A percentile compares a stretch with the other conserved stretches of the same genome.
Conservation (phyloP, 352 stramenopile genomes). For the Phytophthora lateralis region DNA sequence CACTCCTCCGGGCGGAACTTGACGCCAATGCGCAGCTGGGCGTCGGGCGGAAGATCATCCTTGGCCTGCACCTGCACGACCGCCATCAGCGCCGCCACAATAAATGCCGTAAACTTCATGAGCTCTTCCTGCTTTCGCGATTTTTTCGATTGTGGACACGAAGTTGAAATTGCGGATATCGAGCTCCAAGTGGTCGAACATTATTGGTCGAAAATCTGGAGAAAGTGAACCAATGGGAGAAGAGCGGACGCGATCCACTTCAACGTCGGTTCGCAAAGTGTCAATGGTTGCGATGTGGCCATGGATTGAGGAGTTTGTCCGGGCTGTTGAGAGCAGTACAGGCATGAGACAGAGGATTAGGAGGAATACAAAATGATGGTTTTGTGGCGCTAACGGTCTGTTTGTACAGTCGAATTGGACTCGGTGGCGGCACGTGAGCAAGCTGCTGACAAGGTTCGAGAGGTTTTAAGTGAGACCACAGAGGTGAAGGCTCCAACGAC, state of each 20-base stretch:
- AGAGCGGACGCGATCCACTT: conserved; percentile 24
- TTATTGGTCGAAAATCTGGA: conserved; percentile 50
- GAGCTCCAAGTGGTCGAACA: conserved; percentile 34
- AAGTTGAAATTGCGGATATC: background rate
- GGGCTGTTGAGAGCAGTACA: conserved; percentile 36
- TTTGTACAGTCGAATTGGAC: conserved; percentile 25
- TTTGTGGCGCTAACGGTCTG: background rate
- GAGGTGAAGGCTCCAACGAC: conserved; percentile 6
- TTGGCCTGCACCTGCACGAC: conserved; percentile 61
- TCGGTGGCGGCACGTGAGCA: conserved; percentile 19
- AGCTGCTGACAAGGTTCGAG: conserved; percentile 17
- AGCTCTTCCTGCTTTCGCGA: background rate
- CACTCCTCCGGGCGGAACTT: conserved; percentile 79
- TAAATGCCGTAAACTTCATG: conserved; percentile 64
- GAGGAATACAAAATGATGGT: background rate
- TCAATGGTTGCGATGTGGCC: conserved; percentile 13
- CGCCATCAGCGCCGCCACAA: conserved; percentile 43
- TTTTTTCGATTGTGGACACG: conserved; percentile 23
- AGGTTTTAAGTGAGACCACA: conserved; percentile 13
- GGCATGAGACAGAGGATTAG: conserved; percentile 6
- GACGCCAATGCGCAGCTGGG: conserved; percentile 76
- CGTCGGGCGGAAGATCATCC: conserved; percentile 70
- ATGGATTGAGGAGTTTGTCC: conserved; percentile 50
- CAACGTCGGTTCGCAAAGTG: conserved; percentile 25
- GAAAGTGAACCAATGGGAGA: conserved; percentile 20